Percentiles rank a stretch among this genome's conserved stretches.
These are phyloP conservation scores for Suillus ampliporus DNA, from an alignment of 768 basidiomycete species.

Conservation along the genomic window DNA sequence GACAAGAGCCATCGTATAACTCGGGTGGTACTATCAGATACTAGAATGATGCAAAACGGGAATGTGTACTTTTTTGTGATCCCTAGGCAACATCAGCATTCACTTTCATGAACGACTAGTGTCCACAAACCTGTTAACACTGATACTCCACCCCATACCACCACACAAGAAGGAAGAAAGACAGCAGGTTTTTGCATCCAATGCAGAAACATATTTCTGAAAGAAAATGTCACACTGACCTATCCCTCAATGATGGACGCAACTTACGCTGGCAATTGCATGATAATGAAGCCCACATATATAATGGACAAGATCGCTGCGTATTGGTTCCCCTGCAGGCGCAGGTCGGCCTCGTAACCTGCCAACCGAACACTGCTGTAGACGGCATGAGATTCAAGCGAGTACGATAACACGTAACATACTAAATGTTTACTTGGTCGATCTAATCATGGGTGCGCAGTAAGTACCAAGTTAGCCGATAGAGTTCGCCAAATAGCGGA, in stretches of 20 bases:
- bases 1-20: slow-evolving; percentile 29
- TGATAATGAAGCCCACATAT: slow-evolving; percentile 17
- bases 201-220: slow-evolving; percentile 38
- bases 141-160: slow-evolving; percentile 45
- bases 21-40: slow-evolving; percentile 1
- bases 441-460: slow-evolving; percentile 6
- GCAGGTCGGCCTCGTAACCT: slow-evolving; percentile 28
- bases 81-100: not conserved
- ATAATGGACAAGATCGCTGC: slow-evolving; percentile 25
- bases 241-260: not conserved
- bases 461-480: not conserved
- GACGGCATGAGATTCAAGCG: not conserved
- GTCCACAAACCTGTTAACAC: slow-evolving; percentile 40
- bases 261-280: slow-evolving; percentile 29
- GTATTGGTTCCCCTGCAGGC: slow-evolving; percentile 29
- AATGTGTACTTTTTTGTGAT: slow-evolving; percentile 7
- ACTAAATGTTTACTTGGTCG: slow-evolving; percentile 12
- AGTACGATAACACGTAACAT: not conserved
- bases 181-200: slow-evolving; percentile 34
- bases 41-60: not conserved
- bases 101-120: not conserved
- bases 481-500: no score
- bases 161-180: slow-evolving; percentile 29
- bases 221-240: not conserved
- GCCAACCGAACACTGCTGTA: slow-evolving; percentile 24